phyloP scores from a whole-genome alignment of 2,329 filamentous ascomycete species.

The Colletotrichum camelliae region DNA sequence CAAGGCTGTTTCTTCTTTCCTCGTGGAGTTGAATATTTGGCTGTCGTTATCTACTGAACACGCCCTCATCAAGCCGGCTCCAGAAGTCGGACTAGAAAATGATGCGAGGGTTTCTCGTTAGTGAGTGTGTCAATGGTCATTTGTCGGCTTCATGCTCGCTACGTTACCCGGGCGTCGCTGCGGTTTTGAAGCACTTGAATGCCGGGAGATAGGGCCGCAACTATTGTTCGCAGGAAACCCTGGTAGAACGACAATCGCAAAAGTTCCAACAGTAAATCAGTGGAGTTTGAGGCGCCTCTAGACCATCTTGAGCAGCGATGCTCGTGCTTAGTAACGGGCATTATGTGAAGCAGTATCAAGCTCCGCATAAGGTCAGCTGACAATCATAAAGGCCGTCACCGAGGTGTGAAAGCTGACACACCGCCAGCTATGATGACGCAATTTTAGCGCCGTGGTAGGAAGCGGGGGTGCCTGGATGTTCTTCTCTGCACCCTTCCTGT shows the following conservation, averaged over 20 bases:
- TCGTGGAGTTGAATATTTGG: neutral
- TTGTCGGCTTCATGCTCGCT: neutral
- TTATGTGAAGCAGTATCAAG: neutral
- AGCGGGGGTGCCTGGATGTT: neutral
- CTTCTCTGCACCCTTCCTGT: neutral
- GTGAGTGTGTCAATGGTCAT: neutral
- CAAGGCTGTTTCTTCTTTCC: neutral
- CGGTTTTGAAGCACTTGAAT: neutral
- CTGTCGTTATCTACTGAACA: neutral
- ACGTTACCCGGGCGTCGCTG: neutral
- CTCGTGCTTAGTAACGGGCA: neutral
- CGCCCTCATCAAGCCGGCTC: neutral
- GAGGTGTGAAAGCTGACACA: neutral
- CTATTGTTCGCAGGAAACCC: neutral
- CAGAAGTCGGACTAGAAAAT: neutral
- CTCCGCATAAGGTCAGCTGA: neutral
- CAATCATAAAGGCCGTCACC: neutral
- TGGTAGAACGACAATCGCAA: neutral
- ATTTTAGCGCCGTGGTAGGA: conserved; percentile 2
- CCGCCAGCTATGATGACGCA: neutral
- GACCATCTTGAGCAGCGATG: neutral
- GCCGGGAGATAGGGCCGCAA: neutral
- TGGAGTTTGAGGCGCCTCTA: neutral
- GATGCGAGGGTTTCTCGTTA: neutral
- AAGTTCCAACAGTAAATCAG: neutral